Base-by-base conservation (phyloP, 139 green algal species). In the Chlorella sp. region DNA sequence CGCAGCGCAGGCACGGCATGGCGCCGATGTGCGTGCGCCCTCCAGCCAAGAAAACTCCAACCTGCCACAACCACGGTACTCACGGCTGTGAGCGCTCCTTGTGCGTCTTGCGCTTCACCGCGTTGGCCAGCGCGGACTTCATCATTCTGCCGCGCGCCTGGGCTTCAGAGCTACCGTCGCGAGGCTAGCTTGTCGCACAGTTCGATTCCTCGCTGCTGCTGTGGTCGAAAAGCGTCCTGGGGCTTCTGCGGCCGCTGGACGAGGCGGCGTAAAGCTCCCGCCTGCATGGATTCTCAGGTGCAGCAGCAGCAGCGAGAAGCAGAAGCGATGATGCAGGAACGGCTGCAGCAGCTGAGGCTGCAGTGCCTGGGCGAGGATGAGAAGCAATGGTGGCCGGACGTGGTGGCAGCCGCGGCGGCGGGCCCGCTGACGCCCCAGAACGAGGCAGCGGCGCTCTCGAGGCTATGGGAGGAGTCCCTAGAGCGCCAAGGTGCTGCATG, bases 51-150 rank as follows among this genome's bases (percentile, higher is more conserved):
- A 27, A 64, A 29, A 22, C 4, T 29, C 20, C 59, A 64, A 31
- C 17, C 20, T 31, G 24, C 20, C 24, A 64, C 23, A 4, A 64
- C 4, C 17, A 29, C 20, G 3, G 62, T 23, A 87, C 90, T 92
- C 35, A 95, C 91, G 92, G 94, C 74, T 98, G 95, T 5, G 95
- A 83, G 4, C 95, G 84, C 89, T 99, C 95, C 67, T 98, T 98
- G 77, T 99, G 95, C 51, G 92, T 94, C 49, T 86, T 88, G 1
- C 95, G 85, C 87, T 98, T 97, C 22, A 97, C 85, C 33, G 90
- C 91, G 69, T 98, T 97, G 1, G 83, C 77, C 31, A 98, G 70
- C 22, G 86, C 86, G 31, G 89, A 89, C 82, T 91, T 94, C 26
- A 33, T 86, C 30, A n/a, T n/a, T n/a, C n/a, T n/a, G n/a, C n/a